These are phyloP conservation scores for Hyaloperonospora arabidopsidis DNA, from an alignment of 352 stramenopile species.

Conservation along the genomic window DNA sequence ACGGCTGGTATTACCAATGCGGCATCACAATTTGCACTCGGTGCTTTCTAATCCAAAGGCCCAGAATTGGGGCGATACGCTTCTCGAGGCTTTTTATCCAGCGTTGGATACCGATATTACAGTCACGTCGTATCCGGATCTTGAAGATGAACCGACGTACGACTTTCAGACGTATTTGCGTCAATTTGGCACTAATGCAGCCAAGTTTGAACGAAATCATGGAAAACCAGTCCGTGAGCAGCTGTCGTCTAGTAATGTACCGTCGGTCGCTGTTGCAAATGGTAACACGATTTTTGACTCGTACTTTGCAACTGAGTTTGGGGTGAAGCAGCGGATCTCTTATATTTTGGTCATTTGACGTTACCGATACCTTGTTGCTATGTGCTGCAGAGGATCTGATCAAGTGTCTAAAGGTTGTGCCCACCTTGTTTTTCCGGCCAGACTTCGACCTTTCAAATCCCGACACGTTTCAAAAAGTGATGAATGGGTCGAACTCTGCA, in stretches of 20 bases:
- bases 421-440: slow-evolving; percentile 73
- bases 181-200: slow-evolving; percentile 54
- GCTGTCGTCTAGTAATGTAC: slow-evolving; percentile 77
- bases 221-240: slow-evolving; percentile 68
- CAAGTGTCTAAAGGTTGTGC: slow-evolving; percentile 68
- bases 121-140: slow-evolving; percentile 56
- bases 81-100: slow-evolving; percentile 72
- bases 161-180: slow-evolving; percentile 79
- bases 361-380: slow-evolving; percentile 4
- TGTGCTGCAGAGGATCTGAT: slow-evolving; percentile 59
- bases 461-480: slow-evolving; percentile 71
- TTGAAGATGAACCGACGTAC: slow-evolving; percentile 45
- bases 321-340: background rate
- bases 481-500: slow-evolving; percentile 49
- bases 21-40: slow-evolving; percentile 79
- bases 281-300: slow-evolving; percentile 23
- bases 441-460: slow-evolving; percentile 73
- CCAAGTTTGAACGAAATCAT: slow-evolving; percentile 73
- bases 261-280: slow-evolving; percentile 69
- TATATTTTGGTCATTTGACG: background rate
- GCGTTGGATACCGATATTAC: slow-evolving; percentile 58
- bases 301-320: background rate
- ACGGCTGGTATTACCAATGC: slow-evolving; percentile 54
- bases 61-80: slow-evolving; percentile 51
- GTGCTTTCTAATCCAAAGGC: slow-evolving; percentile 77